Evolutionary conservation across 2,329 filamentous ascomycete species (phyloP), one percentile per base, ranked within the genome.

Genomic region (Domatiomyces catenatus): DNA sequence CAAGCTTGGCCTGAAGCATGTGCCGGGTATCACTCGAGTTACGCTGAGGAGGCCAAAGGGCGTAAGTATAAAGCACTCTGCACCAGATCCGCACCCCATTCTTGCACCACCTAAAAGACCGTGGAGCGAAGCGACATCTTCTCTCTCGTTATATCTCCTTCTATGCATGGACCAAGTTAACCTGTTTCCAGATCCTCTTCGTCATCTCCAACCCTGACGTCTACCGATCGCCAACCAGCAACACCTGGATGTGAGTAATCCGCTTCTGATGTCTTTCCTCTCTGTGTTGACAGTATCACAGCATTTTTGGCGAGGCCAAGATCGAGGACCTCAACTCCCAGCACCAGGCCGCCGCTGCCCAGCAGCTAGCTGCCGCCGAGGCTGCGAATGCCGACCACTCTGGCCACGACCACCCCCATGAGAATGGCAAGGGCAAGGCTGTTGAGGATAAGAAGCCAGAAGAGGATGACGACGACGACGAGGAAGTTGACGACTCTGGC

Each of bases 191-290:
- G 89, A 94, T 98, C 66, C 86, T 98, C 66, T 98, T 98, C 73
- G 93, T 98, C 67, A 95, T 98, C 77, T 96, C 94, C 83, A 86
- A 89, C 75, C 92, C 92, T 64, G 92, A 98, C 73, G 92, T 98
- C 70, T 98, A 95, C 84, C 94, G 94, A 77, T 95, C 90, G 54
- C 90, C 92, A 62, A 87, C 86, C 74, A 94, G 86, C 84, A 96
- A 96, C 81, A 96, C 90, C 69, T 98, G 90, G 81, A 98, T 98
- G 90, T 96, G 74, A 80, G 88, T 71, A 58, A 39, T 15, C 7
- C 5, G 15, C 36, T 12, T 19, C 39, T 24, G 43, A 47, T 32
- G 46, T 54, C 52, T 55, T 66, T 52, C 62, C 60, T 58, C 48
- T 39, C 32, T 17, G 44, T 36, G 20, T 46, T 48, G 42, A 47